Evolutionary conservation across 768 basidiomycete species (phyloP).

Genomic region (Mycena belliarum): DNA sequence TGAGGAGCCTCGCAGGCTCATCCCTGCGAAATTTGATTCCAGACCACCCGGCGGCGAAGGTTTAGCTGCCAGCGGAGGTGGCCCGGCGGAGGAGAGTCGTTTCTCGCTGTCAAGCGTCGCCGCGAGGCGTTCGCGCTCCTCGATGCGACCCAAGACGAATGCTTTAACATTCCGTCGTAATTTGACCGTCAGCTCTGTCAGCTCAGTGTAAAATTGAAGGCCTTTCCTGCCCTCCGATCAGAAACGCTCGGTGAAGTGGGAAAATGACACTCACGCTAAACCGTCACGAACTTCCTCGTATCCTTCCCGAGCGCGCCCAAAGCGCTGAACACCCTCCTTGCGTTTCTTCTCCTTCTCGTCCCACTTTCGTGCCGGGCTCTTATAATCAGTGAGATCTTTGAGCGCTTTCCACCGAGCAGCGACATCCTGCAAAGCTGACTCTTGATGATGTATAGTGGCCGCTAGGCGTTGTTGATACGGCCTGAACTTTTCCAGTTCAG

Average conservation of each 20-base stretch:
- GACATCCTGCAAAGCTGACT: constrained; percentile 72
- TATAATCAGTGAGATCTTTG: constrained; percentile 72
- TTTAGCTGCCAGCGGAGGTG: constrained; percentile 47
- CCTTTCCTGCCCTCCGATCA: constrained; percentile 64
- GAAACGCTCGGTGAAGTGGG: background rate
- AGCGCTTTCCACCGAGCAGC: constrained; percentile 72
- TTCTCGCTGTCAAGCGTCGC: constrained; percentile 73
- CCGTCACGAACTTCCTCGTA: constrained; percentile 90
- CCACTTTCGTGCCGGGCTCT: constrained; percentile 75
- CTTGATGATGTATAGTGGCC: constrained; percentile 78
- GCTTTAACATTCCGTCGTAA: constrained; percentile 59
- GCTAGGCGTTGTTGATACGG: constrained; percentile 85
- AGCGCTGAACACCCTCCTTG: constrained; percentile 70
- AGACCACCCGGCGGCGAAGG: constrained; percentile 50
- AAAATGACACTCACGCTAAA: constrained; percentile 61
- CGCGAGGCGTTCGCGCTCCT: constrained; percentile 70
- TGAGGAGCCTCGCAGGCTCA: constrained; percentile 47
- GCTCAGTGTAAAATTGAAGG: constrained; percentile 83
- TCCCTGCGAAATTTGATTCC: constrained; percentile 55
- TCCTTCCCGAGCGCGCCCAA: constrained; percentile 75
- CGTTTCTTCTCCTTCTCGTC: constrained; percentile 81
- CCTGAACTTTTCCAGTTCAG: constrained; percentile 93
- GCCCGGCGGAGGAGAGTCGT: constrained; percentile 49
- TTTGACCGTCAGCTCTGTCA: constrained; percentile 60
- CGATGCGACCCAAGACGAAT: constrained; percentile 63